Base-by-base conservation (phyloP, 2,329 filamentous ascomycete species). In the Verticillium albo-atrum region DNA sequence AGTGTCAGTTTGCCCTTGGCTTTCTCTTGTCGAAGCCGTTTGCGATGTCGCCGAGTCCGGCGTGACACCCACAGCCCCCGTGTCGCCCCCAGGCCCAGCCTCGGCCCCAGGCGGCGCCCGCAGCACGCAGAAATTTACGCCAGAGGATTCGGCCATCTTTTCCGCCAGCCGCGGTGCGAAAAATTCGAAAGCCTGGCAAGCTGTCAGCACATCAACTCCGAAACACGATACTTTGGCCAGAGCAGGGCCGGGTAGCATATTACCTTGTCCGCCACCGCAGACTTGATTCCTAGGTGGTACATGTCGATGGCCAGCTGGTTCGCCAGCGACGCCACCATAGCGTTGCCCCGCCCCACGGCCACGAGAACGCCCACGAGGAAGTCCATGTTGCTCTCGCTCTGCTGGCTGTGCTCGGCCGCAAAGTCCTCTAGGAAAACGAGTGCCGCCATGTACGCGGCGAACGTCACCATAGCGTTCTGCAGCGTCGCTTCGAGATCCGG, bases 391-490 rank as follows among this genome's bases (percentile, higher is more conserved):
- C n/a, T 50, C 42, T 50, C 42, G 20, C 42, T 50, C 42, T 50
- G 42, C 42, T 50, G 42, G n/a, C 42, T 50, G 20, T 50, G 42
- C 42, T 25, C 42, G 4, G 42, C 42, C n/a, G 42, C 42, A 3
- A 50, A 50, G 20, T 50, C 42, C 65, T 89, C 86, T 4, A 89
- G 80, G 62, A 89, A 89, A 0, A 90, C 87, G 27, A 86, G 79
- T 26, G 86, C 85, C 25, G 87, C 84, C 23, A 89, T 85, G 66
- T 89, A 90, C 9, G 89, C 76, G 65, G 86, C 88, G 72, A 89
- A 90, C 0, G 85, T 83, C 65, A 88, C 81, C 71, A 89, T 89
- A 0, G 87, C 86, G 62, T 89, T 89, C 77, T 88, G 82, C 83
- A 89, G 56, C 3, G 63, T 26, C 37, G 56, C 37, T 6, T 55